Conservation (phyloP, 73 alveolate species). For the Paramecium sexaurelia region DNA sequence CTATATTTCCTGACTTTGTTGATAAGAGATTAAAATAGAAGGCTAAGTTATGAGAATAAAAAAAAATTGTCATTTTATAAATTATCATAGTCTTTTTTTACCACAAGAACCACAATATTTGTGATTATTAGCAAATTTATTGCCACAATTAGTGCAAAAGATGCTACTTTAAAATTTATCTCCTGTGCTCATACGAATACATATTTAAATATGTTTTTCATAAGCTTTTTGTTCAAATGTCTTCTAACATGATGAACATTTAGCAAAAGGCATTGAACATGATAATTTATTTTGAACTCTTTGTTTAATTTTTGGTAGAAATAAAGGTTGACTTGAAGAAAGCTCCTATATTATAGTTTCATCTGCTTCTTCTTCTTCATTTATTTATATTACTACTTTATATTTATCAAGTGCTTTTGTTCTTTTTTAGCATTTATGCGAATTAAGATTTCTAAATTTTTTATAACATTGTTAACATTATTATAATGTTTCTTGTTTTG, state of each 20-base stretch:
- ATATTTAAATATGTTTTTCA: not conserved
- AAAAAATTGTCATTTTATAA: not conserved
- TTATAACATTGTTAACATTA: not conserved
- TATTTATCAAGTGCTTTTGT: not conserved
- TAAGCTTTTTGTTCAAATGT: slow-evolving; percentile 14
- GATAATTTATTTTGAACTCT: not conserved
- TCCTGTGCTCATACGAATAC: not conserved
- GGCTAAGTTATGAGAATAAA: slow-evolving; percentile 75
- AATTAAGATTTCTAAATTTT: not conserved
- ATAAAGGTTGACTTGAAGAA: slow-evolving; percentile 8
- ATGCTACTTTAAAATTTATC: not conserved
- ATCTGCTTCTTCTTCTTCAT: slow-evolving; percentile 47
- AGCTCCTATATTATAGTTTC: slow-evolving; percentile 10
- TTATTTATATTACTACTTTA: not conserved
- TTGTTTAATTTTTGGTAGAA: not conserved
- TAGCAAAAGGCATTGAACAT: not conserved
- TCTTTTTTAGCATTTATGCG: not conserved
- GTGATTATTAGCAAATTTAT: not conserved
- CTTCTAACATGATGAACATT: not conserved
- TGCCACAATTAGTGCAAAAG: slow-evolving; percentile 39
- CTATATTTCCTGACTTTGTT: slow-evolving; percentile 77
- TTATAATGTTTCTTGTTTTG: not conserved
- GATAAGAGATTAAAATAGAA: slow-evolving; percentile 71
- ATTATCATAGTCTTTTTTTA: slow-evolving; percentile 39
- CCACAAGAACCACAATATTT: slow-evolving; percentile 56